These are phyloP conservation scores for Hypoxylon trugodes DNA, from an alignment of 495 filamentous ascomycete genomes.

Conservation along the genomic window DNA sequence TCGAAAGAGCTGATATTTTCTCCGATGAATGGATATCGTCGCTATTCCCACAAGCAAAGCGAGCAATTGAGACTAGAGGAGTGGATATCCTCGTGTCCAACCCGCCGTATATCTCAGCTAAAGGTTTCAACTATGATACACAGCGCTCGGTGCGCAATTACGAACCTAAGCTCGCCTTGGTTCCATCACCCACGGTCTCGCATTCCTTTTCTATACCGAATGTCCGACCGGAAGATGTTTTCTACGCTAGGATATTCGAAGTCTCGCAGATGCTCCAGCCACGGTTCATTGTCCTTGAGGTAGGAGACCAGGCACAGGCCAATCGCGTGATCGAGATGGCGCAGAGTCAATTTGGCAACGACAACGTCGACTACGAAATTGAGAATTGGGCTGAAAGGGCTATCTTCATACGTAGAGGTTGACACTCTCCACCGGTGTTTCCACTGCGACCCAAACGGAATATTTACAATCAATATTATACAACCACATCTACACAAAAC, in stretches of 20 bases:
- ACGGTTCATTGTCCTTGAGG: conserved; percentile 63
- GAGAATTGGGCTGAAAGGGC: conserved; percentile 57
- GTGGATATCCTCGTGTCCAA: conserved; percentile 86
- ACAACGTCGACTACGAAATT: conserved; percentile 61
- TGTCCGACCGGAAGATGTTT: conserved; percentile 60
- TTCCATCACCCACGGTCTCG: conserved; percentile 63
- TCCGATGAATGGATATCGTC: conserved; percentile 26
- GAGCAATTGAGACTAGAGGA: not conserved
- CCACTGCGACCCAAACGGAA: not conserved
- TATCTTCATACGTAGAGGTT: conserved; percentile 40
- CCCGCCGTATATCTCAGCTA: conserved; percentile 85
- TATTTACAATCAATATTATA: conserved; percentile 16
- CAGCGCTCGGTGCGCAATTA: conserved; percentile 76
- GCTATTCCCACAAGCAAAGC: not conserved
- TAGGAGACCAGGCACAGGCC: conserved; percentile 68
- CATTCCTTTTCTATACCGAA: not conserved
- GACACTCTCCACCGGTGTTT: not conserved
- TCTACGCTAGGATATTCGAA: conserved; percentile 63
- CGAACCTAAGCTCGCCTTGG: conserved; percentile 82
- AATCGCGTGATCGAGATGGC: conserved; percentile 60
- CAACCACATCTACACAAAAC: not conserved
- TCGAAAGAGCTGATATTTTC: conserved; percentile 66
- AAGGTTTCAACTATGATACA: conserved; percentile 63
- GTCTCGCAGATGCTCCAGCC: conserved; percentile 48
- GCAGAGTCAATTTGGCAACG: conserved; percentile 23